Percentiles rank a stretch among this genome's conserved stretches.
These are phyloP conservation scores for Aaosphaeria pasadenensis DNA, from an alignment of 2,329 filamentous ascomycete genomes.

Conservation along the genomic window DNA sequence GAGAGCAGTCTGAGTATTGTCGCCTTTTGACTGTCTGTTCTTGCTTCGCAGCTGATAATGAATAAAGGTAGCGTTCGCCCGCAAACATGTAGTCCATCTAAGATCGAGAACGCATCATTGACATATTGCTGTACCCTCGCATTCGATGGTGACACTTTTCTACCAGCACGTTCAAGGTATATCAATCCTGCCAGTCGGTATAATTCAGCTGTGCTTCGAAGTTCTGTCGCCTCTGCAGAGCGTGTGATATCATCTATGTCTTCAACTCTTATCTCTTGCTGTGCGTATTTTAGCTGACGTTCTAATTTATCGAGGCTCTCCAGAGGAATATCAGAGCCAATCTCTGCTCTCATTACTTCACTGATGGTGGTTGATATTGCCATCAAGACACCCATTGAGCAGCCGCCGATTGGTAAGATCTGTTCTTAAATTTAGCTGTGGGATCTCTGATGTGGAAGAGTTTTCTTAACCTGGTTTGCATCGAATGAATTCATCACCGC, in stretches of 20 bases:
- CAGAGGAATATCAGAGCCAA: too few relatives aligned
- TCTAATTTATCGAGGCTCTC: constrained; percentile 9
- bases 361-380: too few relatives aligned
- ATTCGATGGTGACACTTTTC: not conserved
- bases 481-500: too few relatives aligned
- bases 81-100: constrained; percentile 17
- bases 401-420: too few relatives aligned
- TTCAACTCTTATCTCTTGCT: constrained; percentile 3
- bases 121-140: constrained; percentile 1
- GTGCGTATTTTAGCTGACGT: constrained; percentile 6
- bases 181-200: constrained; percentile 10
- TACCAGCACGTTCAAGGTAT: constrained; percentile 10
- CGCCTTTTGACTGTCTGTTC: constrained; percentile 12
- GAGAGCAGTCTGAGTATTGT: constrained; percentile 6
- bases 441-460: too few relatives aligned
- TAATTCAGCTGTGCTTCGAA: constrained; percentile 8
- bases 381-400: too few relatives aligned
- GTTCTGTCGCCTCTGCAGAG: not conserved
- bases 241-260: not conserved
- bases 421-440: too few relatives aligned
- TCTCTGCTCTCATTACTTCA: too few relatives aligned
- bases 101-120: constrained; percentile 6
- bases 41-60: constrained; percentile 25
- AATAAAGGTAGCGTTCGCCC: constrained; percentile 21
- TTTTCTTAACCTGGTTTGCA: too few relatives aligned